Evolutionary conservation across 2,329 filamentous ascomycete species (phyloP).

Genomic region (Cercospora zeina): DNA sequence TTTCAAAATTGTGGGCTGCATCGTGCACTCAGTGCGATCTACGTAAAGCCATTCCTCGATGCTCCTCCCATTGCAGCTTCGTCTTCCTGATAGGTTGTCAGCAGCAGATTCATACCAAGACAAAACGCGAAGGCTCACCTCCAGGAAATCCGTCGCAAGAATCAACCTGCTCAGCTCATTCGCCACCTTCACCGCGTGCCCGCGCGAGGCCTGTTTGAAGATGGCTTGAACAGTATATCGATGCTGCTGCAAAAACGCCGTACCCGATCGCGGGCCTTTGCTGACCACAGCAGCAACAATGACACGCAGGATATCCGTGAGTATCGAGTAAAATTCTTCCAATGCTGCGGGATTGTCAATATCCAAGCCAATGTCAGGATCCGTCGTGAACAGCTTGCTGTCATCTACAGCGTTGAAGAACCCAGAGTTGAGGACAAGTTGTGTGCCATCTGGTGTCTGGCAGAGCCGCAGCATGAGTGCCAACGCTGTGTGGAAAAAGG

Average conservation of each 20-base stretch:
- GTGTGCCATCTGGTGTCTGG: conserved; percentile 80
- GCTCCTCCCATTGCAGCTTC: conserved; percentile 19
- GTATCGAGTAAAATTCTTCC: conserved; percentile 78
- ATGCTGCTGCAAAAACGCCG: conserved; percentile 78
- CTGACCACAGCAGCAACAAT: conserved; percentile 79
- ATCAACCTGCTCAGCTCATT: conserved; percentile 84
- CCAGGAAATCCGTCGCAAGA: conserved; percentile 76
- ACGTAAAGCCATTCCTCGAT: conserved; percentile 24
- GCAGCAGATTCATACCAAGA: background rate
- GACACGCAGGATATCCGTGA: conserved; percentile 77
- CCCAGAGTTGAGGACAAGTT: conserved; percentile 82
- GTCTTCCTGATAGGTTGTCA: conserved; percentile 20
- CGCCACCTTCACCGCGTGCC: conserved; percentile 67
- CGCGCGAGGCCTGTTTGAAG: conserved; percentile 70
- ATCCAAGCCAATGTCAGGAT: conserved; percentile 87
- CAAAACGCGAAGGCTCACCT: conserved; percentile 60
- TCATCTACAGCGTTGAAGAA: conserved; percentile 78
- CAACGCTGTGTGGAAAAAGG: conserved; percentile 71
- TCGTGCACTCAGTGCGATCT: background rate
- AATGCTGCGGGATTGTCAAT: conserved; percentile 69
- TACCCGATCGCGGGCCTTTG: conserved; percentile 73
- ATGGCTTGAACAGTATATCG: conserved; percentile 81
- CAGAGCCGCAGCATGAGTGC: conserved; percentile 80
- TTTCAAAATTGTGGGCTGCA: background rate
- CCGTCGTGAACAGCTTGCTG: conserved; percentile 82